Evolutionary conservation across 306 rosid genomes (phyloP), one percentile per base, ranked within the genome.

Genomic region (Castanea mollissima): DNA sequence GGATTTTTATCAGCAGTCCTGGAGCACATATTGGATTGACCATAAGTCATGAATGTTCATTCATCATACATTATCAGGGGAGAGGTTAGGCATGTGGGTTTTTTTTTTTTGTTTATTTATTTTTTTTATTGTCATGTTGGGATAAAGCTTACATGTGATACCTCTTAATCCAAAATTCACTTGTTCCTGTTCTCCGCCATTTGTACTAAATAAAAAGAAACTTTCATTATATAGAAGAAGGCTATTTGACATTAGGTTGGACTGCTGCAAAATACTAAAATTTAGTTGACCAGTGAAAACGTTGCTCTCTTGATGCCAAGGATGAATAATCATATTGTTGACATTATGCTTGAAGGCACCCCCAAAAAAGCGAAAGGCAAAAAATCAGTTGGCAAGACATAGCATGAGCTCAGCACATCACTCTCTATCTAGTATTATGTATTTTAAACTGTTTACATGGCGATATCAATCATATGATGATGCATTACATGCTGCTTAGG

Each of bases 331-430:
- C 38, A 55, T 60, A 31, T 11, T 15, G 38, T 71, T 32, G 19
- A 52, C 49, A 38, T 71, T 76, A 63, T 65, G 16, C 56, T 31
- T 35, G 54, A 56, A 49, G 54, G 4, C 54, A 12, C 3, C 54
- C 52, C 54, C 3, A 46, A 46, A 46, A 46, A 34, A 31, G 44
- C 44, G 5, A 35, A 35, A 6, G 41, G 6, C 41, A 76, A 38
- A 19, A 23, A 5, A 60, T 35, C n/a, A 55, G 46, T 8, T n/a
- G 44, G 73, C 56, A 15, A 19, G 35, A 9, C 34, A 49, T 49
- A 78, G 5, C 65, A 19, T 72, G 34, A 73, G 59, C 80, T 73
- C 19, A 14, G 65, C 68, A 31, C 55, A 27, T 63, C 69, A 13
- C 69, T 62, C 10, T 25, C 69, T 62, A 25, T 18, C 6, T 32